Evolutionary conservation across 129 eudicot genomes (phyloP).

Genomic region (Arctium minus): DNA sequence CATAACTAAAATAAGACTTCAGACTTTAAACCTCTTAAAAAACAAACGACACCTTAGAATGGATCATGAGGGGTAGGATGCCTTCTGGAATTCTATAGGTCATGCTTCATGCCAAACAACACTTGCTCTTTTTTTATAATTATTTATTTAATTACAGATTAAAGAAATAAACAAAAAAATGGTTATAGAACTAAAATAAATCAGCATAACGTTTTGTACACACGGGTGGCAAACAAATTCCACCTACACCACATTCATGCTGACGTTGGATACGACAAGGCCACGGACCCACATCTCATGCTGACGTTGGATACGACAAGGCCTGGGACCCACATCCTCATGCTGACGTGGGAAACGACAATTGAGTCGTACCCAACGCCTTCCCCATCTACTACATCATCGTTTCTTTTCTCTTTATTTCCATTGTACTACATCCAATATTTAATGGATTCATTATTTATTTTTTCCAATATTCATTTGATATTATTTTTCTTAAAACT

Average conservation of each 20-base stretch:
- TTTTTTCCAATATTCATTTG: neutral
- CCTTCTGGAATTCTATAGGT: slow-evolving; percentile 11
- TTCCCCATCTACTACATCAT: neutral
- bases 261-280: slow-evolving; percentile 31
- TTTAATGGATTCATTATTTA: neutral
- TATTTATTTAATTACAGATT: neutral
- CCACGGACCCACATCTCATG: slow-evolving; percentile 14
- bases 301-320: slow-evolving; percentile 32
- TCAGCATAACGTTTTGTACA: neutral
- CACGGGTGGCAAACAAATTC: slow-evolving; percentile 11
- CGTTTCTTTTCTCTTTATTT: neutral
- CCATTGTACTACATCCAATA: neutral
- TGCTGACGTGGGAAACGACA: slow-evolving; percentile 25
- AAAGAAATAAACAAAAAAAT: neutral
- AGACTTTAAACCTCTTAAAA: too few relatives aligned
- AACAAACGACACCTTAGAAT: too few relatives aligned
- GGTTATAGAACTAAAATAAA: neutral
- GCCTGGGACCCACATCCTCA: slow-evolving; percentile 11
- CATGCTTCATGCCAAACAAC: slow-evolving; percentile 4
- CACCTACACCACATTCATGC: slow-evolving; percentile 9
- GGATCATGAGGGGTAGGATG: slow-evolving; percentile 3
- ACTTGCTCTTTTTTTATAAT: neutral
- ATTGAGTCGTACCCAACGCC: slow-evolving; percentile 2
- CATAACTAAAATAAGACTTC: too few relatives aligned
- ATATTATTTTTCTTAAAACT: neutral